A percentile compares a stretch with the other conserved stretches of the same genome.
Evolutionary conservation across 768 basidiomycete species (phyloP).

Genomic region (Dacryopinax primogenitus): DNA sequence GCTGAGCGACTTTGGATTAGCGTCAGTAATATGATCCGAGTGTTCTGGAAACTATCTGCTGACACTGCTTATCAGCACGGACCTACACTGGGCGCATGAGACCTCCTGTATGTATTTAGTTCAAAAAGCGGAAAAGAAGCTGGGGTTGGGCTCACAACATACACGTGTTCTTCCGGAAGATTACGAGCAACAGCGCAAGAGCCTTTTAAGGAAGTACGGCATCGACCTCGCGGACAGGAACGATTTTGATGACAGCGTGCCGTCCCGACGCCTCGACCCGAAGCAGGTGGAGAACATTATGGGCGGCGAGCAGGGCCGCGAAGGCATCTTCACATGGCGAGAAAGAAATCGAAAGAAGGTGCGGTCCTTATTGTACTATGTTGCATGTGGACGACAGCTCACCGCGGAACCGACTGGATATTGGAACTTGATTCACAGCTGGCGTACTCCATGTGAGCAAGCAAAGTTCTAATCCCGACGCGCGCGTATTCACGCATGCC

Average conservation of each 20-base stretch:
- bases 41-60: too few species aligned
- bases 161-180: slow-evolving; percentile 35
- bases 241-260: slow-evolving; percentile 49
- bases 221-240: slow-evolving; percentile 81
- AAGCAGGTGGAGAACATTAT: slow-evolving; percentile 73
- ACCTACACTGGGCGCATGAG: slow-evolving; percentile 95
- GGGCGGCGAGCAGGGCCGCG: slow-evolving; percentile 66
- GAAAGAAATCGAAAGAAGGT: slow-evolving; percentile 89
- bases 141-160: too few species aligned
- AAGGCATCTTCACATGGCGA: slow-evolving; percentile 84
- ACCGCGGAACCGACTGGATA: slow-evolving; percentile 9
- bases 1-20: slow-evolving; percentile 90
- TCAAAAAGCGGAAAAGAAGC: not conserved
- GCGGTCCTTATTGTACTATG: slow-evolving; percentile 25
- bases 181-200: slow-evolving; percentile 85
- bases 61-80: slow-evolving; percentile 43
- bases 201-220: slow-evolving; percentile 81
- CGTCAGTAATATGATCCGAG: slow-evolving; percentile 53
- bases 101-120: slow-evolving; percentile 50
- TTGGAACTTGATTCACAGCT: slow-evolving; percentile 37
- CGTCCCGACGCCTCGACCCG: slow-evolving; percentile 66
- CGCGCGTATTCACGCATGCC: slow-evolving; percentile 22
- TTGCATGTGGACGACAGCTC: slow-evolving; percentile 17
- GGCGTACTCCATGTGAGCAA: slow-evolving; percentile 78
- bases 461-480: not conserved